Evolutionary conservation across 2,329 filamentous ascomycete genomes (phyloP).

Genomic region (Dissoconium aciculare): DNA sequence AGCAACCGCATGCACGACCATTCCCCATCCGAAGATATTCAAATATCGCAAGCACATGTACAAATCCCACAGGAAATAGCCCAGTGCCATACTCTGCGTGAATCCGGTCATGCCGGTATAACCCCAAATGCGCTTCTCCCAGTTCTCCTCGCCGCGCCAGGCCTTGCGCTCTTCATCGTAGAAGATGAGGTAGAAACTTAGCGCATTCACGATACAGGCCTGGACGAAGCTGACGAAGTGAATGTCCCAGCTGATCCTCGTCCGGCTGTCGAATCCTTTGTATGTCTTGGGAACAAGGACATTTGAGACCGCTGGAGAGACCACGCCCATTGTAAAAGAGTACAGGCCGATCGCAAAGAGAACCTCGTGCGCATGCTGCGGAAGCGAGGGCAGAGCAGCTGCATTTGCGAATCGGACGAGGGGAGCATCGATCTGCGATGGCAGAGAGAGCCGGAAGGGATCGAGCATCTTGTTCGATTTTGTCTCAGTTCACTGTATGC

Average conservation of each 20-base stretch:
- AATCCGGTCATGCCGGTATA: conserved; percentile 59
- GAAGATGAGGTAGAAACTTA: conserved; percentile 61
- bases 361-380: conserved; percentile 66
- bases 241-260: conserved; percentile 68
- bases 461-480: conserved; percentile 57
- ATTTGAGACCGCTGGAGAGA: conserved; percentile 53
- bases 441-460: conserved; percentile 49
- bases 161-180: conserved; percentile 50
- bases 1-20: conserved; percentile 61
- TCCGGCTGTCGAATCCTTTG: conserved; percentile 43
- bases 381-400: conserved; percentile 49
- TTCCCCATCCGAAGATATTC: conserved; percentile 58
- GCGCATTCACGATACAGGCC: conserved; percentile 52
- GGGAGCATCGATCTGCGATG: conserved; percentile 39
- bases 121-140: conserved; percentile 52
- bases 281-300: conserved; percentile 51
- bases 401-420: conserved; percentile 50
- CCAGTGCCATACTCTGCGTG: conserved; percentile 60
- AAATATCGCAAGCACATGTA: conserved; percentile 53
- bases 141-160: conserved; percentile 37
- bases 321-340: conserved; percentile 47
- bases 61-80: conserved; percentile 77
- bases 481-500: too few relatives aligned
- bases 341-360: conserved; percentile 52
- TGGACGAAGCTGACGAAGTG: conserved; percentile 76